Conservation (phyloP, 768 basidiomycete genomes). For the Sarcodon aspratus region DNA sequence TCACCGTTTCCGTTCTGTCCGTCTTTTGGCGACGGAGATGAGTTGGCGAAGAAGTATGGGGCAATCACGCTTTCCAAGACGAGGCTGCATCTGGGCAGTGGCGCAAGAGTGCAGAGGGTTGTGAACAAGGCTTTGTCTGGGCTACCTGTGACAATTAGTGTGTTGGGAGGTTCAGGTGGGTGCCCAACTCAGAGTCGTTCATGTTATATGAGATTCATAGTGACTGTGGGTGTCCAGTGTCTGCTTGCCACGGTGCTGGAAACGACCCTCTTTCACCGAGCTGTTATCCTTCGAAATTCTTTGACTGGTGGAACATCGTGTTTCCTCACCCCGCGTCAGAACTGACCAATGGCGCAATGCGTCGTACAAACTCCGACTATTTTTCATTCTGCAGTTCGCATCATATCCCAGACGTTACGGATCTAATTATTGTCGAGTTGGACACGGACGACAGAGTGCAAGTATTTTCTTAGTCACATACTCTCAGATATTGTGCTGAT, state of each 20-base stretch:
- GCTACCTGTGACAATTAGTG: constrained; percentile 79
- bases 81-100: constrained; percentile 68
- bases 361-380: constrained; percentile 85
- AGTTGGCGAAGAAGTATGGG: constrained; percentile 71
- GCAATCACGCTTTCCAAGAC: constrained; percentile 62
- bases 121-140: constrained; percentile 77
- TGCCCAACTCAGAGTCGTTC: not conserved
- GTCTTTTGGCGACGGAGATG: constrained; percentile 72
- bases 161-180: constrained; percentile 83
- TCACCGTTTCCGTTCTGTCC: constrained; percentile 91
- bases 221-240: constrained; percentile 37
- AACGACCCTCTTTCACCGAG: constrained; percentile 74
- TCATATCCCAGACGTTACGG: constrained; percentile 88
- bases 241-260: constrained; percentile 88
- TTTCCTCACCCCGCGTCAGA: constrained; percentile 98
- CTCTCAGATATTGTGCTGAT: not conserved
- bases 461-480: constrained; percentile 20
- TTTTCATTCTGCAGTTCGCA: constrained; percentile 91
- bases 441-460: constrained; percentile 85
- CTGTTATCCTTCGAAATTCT: constrained; percentile 93
- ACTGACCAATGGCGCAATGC: constrained; percentile 94
- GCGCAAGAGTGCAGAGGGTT: constrained; percentile 72
- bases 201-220: not conserved
- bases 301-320: constrained; percentile 95
- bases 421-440: constrained; percentile 92